These are phyloP conservation scores for Coemansia sp. DNA, from an alignment of 192 early-diverging fungal species.

Conservation along the genomic window DNA sequence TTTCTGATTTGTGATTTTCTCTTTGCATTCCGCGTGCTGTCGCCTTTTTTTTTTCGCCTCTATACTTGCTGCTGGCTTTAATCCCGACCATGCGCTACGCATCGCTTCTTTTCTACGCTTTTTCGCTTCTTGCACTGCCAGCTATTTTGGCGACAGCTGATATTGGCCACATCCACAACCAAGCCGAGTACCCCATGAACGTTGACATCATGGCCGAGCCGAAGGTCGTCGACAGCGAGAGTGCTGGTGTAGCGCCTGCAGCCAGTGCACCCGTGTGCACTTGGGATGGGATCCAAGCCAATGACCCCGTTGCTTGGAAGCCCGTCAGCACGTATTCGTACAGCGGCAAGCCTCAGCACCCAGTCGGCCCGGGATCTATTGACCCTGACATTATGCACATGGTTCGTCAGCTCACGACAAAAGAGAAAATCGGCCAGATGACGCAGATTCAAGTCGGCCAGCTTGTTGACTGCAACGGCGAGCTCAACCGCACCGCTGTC, in stretches of 20 bases:
- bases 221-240: not conserved
- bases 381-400: slow-evolving; percentile 56
- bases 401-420: slow-evolving; percentile 46
- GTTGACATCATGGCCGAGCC: not conserved
- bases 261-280: slow-evolving; percentile 1
- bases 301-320: slow-evolving; percentile 13
- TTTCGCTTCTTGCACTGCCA: not conserved
- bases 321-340: slow-evolving; percentile 17
- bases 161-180: not conserved
- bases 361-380: slow-evolving; percentile 13
- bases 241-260: not conserved
- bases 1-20: not conserved
- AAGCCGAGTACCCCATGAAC: not conserved
- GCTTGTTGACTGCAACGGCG: slow-evolving; percentile 56
- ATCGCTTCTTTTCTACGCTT: not conserved
- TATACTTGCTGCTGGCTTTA: not conserved
- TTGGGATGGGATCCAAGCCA: slow-evolving; percentile 11
- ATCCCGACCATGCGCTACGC: not conserved
- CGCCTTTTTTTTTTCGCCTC: not conserved
- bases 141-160: not conserved
- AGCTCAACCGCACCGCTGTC: slow-evolving; percentile 54
- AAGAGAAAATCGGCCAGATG: slow-evolving; percentile 66
- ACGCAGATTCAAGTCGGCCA: slow-evolving; percentile 60
- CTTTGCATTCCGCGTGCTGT: not conserved
- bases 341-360: not conserved